These are phyloP conservation scores for Fusarium brachygibbosum DNA, from an alignment of 2,329 filamentous ascomycete species.

Conservation along the genomic window DNA sequence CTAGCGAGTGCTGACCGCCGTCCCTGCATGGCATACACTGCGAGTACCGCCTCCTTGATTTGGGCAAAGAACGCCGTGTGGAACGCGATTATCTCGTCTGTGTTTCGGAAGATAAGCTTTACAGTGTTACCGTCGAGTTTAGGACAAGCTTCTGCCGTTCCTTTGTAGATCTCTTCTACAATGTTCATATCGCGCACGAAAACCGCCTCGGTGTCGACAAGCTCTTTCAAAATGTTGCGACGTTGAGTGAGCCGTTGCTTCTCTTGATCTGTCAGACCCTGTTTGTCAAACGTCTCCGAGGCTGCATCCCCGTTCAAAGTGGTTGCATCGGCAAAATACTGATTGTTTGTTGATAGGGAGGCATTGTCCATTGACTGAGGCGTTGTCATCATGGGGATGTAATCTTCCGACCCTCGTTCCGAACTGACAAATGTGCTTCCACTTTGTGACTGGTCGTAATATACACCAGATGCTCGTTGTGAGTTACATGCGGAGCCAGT, in stretches of 20 bases:
- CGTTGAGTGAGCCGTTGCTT: constrained; percentile 83
- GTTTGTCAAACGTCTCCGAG: constrained; percentile 54
- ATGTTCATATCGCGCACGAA: constrained; percentile 98
- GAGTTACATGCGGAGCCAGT: constrained; percentile 55
- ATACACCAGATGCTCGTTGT: constrained; percentile 59
- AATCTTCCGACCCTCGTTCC: constrained; percentile 62
- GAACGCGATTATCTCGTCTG: constrained; percentile 89
- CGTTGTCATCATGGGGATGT: constrained; percentile 58
- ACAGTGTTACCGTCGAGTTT: constrained; percentile 86
- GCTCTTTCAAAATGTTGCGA: constrained; percentile 87
- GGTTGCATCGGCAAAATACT: constrained; percentile 55
- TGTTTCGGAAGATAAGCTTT: constrained; percentile 92
- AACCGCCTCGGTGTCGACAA: constrained; percentile 91
- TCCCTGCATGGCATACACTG: constrained; percentile 78
- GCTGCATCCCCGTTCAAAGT: constrained; percentile 57
- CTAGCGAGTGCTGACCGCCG: constrained; percentile 59
- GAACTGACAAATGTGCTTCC: constrained; percentile 60
- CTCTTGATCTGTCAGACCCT: constrained; percentile 65
- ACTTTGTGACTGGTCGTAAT: constrained; percentile 56
- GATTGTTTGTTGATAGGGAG: constrained; percentile 61
- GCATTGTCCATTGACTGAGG: constrained; percentile 62
- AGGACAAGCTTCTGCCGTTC: constrained; percentile 85
- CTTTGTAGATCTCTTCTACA: constrained; percentile 97
- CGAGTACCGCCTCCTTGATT: constrained; percentile 83
- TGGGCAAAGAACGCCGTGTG: constrained; percentile 83